phyloP scores from a whole-genome alignment of 1,139 yeast genomes.

The Suhomyces yuchorum region DNA sequence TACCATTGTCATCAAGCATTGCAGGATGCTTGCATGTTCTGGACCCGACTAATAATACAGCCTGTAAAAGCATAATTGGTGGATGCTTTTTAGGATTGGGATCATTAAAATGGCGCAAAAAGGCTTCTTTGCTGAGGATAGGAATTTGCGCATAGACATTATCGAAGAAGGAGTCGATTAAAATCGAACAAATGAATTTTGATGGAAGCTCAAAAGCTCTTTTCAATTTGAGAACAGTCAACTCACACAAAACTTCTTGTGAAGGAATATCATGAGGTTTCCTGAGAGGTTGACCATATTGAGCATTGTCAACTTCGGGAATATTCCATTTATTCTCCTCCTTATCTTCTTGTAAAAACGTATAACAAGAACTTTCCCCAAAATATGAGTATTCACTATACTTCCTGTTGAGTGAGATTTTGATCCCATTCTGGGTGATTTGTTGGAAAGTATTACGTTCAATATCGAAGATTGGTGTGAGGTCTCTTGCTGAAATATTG shows the following conservation, averaged over 20 bases:
- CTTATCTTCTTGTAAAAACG: conserved; percentile 5
- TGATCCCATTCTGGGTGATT: conserved; percentile 1
- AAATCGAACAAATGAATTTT: conserved; percentile 10
- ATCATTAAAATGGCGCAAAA: conserved; percentile 17
- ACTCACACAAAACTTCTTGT: conserved; percentile 16
- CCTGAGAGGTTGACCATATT: conserved; percentile 3
- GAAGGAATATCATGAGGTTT: conserved; percentile 8
- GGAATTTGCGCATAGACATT: conserved; percentile 17
- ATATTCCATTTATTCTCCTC: conserved; percentile 5
- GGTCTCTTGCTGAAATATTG: conserved; percentile 8
- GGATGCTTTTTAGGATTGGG: conserved; percentile 18
- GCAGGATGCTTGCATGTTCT: conserved; percentile 18
- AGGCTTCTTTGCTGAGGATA: conserved; percentile 16
- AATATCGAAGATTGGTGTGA: conserved; percentile 8
- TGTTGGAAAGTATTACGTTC: conserved; percentile 5
- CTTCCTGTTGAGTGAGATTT: conserved; percentile 3
- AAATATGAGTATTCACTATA: conserved; percentile 8
- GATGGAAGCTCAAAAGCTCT: conserved; percentile 18
- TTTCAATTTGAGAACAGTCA: conserved; percentile 17
- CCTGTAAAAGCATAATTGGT: conserved; percentile 19
- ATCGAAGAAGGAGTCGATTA: conserved; percentile 7
- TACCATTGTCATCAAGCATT: conserved; percentile 15
- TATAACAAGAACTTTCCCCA: conserved; percentile 7
- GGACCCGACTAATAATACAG: conserved; percentile 17
- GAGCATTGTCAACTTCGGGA: background rate